Percentiles rank a stretch among this genome's conserved stretches.
These are phyloP conservation scores for Apiospora sp. DNA, from an alignment of 2,329 filamentous ascomycete species.

Conservation along the genomic window DNA sequence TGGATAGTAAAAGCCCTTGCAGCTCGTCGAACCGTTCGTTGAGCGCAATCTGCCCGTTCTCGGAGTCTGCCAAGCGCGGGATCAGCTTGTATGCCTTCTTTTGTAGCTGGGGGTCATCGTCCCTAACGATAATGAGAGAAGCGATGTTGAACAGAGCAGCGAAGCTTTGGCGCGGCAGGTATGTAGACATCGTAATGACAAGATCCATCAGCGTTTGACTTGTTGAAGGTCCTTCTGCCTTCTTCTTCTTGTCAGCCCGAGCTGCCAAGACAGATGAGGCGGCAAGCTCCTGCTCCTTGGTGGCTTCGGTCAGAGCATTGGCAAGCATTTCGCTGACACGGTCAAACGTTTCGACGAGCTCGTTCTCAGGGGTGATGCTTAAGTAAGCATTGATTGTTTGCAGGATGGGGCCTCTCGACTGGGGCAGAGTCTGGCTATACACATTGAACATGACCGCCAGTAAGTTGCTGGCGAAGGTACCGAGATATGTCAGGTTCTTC, in stretches of 20 bases:
- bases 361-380: constrained; percentile 80
- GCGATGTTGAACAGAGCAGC: constrained; percentile 86
- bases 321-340: constrained; percentile 88
- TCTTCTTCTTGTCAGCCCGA: constrained; percentile 57
- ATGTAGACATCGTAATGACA: constrained; percentile 93
- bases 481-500: constrained; percentile 83
- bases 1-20: constrained; percentile 80
- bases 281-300: constrained; percentile 55
- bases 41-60: constrained; percentile 78
- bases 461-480: constrained; percentile 83
- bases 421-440: constrained; percentile 93
- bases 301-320: constrained; percentile 69
- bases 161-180: constrained; percentile 89
- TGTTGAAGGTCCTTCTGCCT: constrained; percentile 85
- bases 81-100: constrained; percentile 99
- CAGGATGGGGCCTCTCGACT: constrained; percentile 88
- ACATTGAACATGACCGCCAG: constrained; percentile 98
- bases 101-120: constrained; percentile 88
- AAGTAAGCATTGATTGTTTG: constrained; percentile 95
- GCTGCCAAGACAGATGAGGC: constrained; percentile 9
- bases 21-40: constrained; percentile 78
- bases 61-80: constrained; percentile 84
- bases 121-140: constrained; percentile 79
- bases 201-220: constrained; percentile 96
- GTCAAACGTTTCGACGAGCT: constrained; percentile 87